A percentile compares a stretch with the other conserved stretches of the same genome.
Conservation (phyloP, 768 basidiomycete genomes). For the Panus rudis region DNA sequence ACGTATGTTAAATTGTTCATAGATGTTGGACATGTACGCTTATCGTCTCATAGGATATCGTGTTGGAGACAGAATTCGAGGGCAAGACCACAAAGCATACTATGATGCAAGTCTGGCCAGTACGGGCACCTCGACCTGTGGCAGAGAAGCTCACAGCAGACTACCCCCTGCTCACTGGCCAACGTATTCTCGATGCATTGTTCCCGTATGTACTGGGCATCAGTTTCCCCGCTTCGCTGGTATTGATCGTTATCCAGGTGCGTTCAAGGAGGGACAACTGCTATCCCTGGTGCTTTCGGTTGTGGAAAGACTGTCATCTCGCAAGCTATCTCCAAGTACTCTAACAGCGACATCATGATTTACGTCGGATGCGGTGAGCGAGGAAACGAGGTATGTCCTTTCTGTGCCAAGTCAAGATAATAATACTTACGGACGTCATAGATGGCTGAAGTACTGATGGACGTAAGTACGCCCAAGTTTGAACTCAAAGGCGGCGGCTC, state of each 20-base stretch:
- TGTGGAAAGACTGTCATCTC: constrained; percentile 99
- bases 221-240: not conserved
- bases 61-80: constrained; percentile 96
- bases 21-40: not conserved
- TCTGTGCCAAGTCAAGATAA: not conserved
- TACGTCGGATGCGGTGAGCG: constrained; percentile 99
- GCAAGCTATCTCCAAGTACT: constrained; percentile 95
- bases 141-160: constrained; percentile 94
- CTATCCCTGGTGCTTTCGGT: constrained; percentile 98
- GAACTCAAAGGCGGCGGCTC: constrained; percentile 3
- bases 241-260: constrained; percentile 43
- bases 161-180: constrained; percentile 88
- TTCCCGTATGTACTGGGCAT: constrained; percentile 80
- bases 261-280: constrained; percentile 93
- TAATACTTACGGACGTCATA: constrained; percentile 21
- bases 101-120: constrained; percentile 99
- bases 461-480: constrained; percentile 39
- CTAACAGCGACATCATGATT: constrained; percentile 98
- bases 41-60: constrained; percentile 60
- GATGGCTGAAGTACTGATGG: constrained; percentile 99
- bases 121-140: constrained; percentile 93
- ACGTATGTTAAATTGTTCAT: constrained; percentile 45
- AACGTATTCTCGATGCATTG: constrained; percentile 92
- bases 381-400: constrained; percentile 74
- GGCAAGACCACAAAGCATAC: constrained; percentile 90